Percentiles rank a stretch among this genome's conserved stretches.
These are phyloP conservation scores for Erodium texanum DNA, from an alignment of 441 rosid genomes.

Conservation along the genomic window DNA sequence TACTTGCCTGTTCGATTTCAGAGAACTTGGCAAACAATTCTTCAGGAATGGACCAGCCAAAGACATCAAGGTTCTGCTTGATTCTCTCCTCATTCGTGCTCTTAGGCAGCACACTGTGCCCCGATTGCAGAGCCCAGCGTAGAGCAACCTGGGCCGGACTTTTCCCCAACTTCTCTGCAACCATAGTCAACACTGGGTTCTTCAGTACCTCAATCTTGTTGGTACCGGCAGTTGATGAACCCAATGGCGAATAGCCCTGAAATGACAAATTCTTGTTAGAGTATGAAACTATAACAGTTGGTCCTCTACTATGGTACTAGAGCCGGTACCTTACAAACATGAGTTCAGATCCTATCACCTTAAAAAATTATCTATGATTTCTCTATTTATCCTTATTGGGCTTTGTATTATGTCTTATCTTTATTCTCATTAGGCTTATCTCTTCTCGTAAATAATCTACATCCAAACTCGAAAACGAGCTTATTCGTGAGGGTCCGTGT, in stretches of 20 bases:
- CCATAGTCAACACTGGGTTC: conserved; percentile 35
- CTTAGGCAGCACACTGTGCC: conserved; percentile 76
- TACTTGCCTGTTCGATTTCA: conserved; percentile 63
- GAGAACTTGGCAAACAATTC: conserved; percentile 51
- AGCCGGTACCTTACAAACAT: too few relatives aligned
- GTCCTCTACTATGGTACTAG: too few relatives aligned
- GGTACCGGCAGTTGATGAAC: conserved; percentile 55
- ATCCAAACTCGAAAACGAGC: too few relatives aligned
- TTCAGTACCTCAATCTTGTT: conserved; percentile 52
- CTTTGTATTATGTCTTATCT: too few relatives aligned
- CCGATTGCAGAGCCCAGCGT: conserved; percentile 79
- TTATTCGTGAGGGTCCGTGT: too few relatives aligned
- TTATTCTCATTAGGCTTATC: too few relatives aligned
- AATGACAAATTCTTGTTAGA: too few relatives aligned
- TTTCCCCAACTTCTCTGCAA: conserved; percentile 56
- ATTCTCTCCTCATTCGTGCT: conserved; percentile 55
- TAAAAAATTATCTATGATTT: too few relatives aligned
- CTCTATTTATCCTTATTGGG: too few relatives aligned
- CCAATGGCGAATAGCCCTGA: conserved; percentile 67
- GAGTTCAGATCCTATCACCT: too few relatives aligned
- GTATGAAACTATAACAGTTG: too few relatives aligned
- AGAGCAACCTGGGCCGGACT: conserved; percentile 68
- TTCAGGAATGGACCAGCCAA: conserved; percentile 65
- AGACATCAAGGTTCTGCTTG: conserved; percentile 55
- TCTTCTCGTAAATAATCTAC: too few relatives aligned